Base-by-base conservation (phyloP, 1,284 basidiomycete genomes). In the Takashimella koratensis region DNA sequence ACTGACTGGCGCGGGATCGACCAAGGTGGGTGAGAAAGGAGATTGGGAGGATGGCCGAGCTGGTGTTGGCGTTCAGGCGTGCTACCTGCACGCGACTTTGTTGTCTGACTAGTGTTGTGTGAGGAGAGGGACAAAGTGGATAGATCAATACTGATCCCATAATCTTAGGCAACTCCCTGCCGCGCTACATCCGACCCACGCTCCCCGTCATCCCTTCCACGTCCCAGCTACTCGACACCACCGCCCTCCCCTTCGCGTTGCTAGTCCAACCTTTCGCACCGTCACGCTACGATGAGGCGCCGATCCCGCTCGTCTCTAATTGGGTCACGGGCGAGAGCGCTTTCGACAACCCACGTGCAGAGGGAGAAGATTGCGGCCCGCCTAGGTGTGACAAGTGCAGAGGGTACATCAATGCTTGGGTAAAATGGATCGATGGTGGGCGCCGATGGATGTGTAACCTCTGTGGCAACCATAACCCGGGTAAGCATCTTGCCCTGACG, bases 391-490 rank as follows among this genome's bases (percentile, higher is more conserved):
- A 82, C 50, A 80, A 83, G 43, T 98, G 96, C 76, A 82, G 91
- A 62, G 90, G 83, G 0, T 99, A 98, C 75, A 82, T 99, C 67
- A 98, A 98, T 71, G 87, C 94, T 0, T 98, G 93, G 93, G 92
- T 87, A 69, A 80, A 81, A 26, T 98, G 90, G 83, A 79, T 84
- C 16, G 83, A 89, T 36, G 90, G 90, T 8, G 96, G 96, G 3
- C 83, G 83, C 57, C 84, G 81, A 62, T 98, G 93, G 90, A 85
- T 83, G 62, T 99, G 96, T 76, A 98, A 98, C 78, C 74, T 99
- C 4, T 99, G 96, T 75, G 78, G 81, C 6, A 83, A 85, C 56
- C 83, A 88, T 61, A 93, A 89, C 20, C 81, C 86, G 78, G 92
- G 92, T 93, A 57, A 59, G 79, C 64, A n/a, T 39, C n/a, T n/a